Conservation (phyloP, 345 rosid genomes). For the Trapa incisa region DNA sequence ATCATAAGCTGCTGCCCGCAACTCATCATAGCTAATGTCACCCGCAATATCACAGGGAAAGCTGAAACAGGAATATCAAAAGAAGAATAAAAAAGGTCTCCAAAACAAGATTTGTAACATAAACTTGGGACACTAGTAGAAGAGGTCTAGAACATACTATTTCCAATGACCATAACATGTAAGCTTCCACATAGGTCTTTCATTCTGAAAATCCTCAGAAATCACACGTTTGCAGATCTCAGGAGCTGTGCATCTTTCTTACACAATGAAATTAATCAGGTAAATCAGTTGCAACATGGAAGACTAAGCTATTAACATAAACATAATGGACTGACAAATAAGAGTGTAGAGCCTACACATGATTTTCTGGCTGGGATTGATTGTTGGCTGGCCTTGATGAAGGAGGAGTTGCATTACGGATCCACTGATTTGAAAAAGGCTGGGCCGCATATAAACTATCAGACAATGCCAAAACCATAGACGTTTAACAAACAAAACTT, state of each 20-base stretch:
- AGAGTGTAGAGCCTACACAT: conserved; percentile 31
- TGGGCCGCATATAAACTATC: conserved; percentile 11
- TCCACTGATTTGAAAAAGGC: conserved; percentile 78
- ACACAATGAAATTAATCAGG: conserved; percentile 5
- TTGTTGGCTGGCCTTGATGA: conserved; percentile 34
- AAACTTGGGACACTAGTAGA: background rate
- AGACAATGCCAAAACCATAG: background rate
- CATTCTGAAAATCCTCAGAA: conserved; percentile 60
- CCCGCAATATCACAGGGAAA: conserved; percentile 60
- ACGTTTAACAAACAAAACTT: background rate
- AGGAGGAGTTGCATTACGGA: conserved; percentile 31
- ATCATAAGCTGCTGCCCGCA: conserved; percentile 68
- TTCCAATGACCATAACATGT: conserved; percentile 78
- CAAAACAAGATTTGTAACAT: background rate
- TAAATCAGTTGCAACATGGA: background rate
- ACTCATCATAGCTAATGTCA: conserved; percentile 74
- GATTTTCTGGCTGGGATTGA: conserved; percentile 44
- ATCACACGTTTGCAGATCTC: conserved; percentile 54
- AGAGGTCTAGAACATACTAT: conserved; percentile 30
- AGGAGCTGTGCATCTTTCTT: conserved; percentile 68
- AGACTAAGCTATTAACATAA: conserved; percentile 2
- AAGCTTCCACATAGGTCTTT: conserved; percentile 84
- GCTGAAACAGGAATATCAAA: conserved; percentile 23
- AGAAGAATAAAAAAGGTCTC: conserved; percentile 2
- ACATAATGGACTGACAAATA: background rate